Conservation (phyloP, 2,329 filamentous ascomycete species). For the Lachnellula hyalina region DNA sequence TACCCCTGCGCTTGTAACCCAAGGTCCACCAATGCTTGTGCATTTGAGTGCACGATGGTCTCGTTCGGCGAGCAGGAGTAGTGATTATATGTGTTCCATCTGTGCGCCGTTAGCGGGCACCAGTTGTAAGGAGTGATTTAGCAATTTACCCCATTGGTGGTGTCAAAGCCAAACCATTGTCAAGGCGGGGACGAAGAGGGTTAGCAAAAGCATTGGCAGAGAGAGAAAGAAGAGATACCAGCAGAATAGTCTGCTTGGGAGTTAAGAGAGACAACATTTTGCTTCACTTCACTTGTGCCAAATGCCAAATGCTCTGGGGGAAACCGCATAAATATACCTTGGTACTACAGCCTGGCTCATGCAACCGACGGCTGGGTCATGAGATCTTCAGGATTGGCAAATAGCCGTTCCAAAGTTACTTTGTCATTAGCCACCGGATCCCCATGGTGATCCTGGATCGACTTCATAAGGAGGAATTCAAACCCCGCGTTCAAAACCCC, state of each 20-base stretch:
- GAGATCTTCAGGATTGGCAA: no score
- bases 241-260: neutral
- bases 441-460: no score
- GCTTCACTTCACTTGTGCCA: neutral
- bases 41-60: conserved; percentile 41
- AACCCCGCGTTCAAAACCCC: neutral
- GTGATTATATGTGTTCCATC: conserved; percentile 47
- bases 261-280: neutral
- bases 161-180: conserved; percentile 24
- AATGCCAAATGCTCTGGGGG: neutral
- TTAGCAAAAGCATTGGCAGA: neutral
- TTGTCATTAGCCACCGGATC: no score
- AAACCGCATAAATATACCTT: neutral
- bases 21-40: conserved; percentile 41
- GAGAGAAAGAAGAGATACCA: neutral
- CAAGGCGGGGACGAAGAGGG: conserved; percentile 7
- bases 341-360: neutral
- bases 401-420: no score
- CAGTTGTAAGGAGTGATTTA: neutral
- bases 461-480: neutral
- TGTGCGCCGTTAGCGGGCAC: neutral
- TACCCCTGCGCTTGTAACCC: conserved; percentile 42
- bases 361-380: no score
- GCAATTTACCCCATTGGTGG: conserved; percentile 22
- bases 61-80: conserved; percentile 43